Evolutionary conservation across 2,329 filamentous ascomycete genomes (phyloP).

Genomic region (Xylaria sp.): DNA sequence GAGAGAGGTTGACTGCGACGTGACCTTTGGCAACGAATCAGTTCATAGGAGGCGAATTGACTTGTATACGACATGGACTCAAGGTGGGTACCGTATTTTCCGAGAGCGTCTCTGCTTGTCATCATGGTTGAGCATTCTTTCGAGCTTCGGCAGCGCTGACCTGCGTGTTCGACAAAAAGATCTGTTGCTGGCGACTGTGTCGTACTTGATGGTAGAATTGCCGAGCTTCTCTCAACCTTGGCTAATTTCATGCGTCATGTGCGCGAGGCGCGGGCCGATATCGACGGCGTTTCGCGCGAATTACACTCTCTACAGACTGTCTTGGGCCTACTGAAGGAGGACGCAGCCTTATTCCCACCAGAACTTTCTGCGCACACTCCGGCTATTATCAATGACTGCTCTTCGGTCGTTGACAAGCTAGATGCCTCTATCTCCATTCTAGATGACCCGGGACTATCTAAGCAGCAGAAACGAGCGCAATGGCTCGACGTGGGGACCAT

Average conservation of each 20-base stretch:
- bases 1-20: slow-evolving; percentile 1
- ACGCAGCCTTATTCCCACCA: slow-evolving; percentile 52
- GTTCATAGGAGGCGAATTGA: slow-evolving; percentile 29
- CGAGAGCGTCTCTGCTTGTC: slow-evolving; percentile 31
- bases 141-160: slow-evolving; percentile 44
- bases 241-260: slow-evolving; percentile 55
- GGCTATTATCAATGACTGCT: slow-evolving; percentile 52
- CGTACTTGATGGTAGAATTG: slow-evolving; percentile 51
- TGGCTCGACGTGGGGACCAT: slow-evolving; percentile 52
- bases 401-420: slow-evolving; percentile 52
- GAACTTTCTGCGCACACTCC: slow-evolving; percentile 53
- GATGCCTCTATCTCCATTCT: slow-evolving; percentile 50
- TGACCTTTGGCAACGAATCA: background rate
- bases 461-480: slow-evolving; percentile 52
- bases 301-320: slow-evolving; percentile 56
- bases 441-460: slow-evolving; percentile 47
- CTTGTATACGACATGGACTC: slow-evolving; percentile 43
- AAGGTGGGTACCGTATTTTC: slow-evolving; percentile 40
- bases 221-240: slow-evolving; percentile 49
- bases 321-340: slow-evolving; percentile 54
- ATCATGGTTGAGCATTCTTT: slow-evolving; percentile 34
- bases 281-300: slow-evolving; percentile 55
- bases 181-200: slow-evolving; percentile 54
- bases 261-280: slow-evolving; percentile 54
- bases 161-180: slow-evolving; percentile 45